These are phyloP conservation scores for Pilasporangium apinafurcum DNA, from an alignment of 352 stramenopile genomes.

Conservation along the genomic window DNA sequence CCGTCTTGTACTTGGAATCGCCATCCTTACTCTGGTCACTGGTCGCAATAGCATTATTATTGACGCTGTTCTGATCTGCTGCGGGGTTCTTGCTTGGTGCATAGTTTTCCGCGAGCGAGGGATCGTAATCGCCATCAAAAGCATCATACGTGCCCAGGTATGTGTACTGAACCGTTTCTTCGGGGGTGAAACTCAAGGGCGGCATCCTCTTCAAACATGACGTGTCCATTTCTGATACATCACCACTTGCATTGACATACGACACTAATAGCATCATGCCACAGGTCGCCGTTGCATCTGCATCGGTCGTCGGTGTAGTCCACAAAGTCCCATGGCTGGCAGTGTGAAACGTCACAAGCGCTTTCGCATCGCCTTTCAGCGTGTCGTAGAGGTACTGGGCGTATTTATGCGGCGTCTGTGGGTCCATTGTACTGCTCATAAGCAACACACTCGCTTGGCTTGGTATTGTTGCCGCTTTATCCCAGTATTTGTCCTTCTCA, in stretches of 20 bases:
- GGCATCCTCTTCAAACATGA: constrained; percentile 32
- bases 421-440: constrained; percentile 40
- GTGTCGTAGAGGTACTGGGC: constrained; percentile 22
- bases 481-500: constrained; percentile 42
- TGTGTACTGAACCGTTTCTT: too few relatives aligned
- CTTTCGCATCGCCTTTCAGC: constrained; percentile 24
- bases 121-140: too few relatives aligned
- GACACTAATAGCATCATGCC: constrained; percentile 35
- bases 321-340: constrained; percentile 26
- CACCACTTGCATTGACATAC: constrained; percentile 26
- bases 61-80: too few relatives aligned
- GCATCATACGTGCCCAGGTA: too few relatives aligned
- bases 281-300: constrained; percentile 23
- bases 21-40: too few relatives aligned
- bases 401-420: constrained; percentile 47
- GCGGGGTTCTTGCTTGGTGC: too few relatives aligned
- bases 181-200: constrained; percentile 21
- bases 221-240: constrained; percentile 31
- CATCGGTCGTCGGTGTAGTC: constrained; percentile 19
- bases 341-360: constrained; percentile 40
- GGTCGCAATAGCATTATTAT: too few relatives aligned
- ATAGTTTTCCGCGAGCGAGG: too few relatives aligned
- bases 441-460: constrained; percentile 33
- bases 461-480: constrained; percentile 27
- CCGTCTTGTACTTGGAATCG: too few relatives aligned